Evolutionary conservation across 148 eudicot genomes (phyloP), one percentile per base, ranked within the genome.

Genomic region (Fagopyrum esculentum): DNA sequence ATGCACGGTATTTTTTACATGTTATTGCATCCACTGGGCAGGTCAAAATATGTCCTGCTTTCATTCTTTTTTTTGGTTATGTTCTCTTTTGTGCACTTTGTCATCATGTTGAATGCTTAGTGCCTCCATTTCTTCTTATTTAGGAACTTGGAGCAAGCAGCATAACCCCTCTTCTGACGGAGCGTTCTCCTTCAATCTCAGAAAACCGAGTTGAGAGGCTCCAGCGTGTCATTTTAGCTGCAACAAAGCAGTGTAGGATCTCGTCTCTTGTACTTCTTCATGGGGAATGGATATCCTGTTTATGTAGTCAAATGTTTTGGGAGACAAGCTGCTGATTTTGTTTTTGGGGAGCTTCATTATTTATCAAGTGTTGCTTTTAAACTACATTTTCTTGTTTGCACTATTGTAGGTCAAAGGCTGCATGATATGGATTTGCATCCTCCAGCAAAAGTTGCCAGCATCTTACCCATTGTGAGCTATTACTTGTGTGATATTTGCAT

Each of bases 61-160:
- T 0, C 15, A 2, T 46, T 15, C 1, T 43, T 46, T 71, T 71
- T 47, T 71, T 19, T 47, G 17, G 35, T 47, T 9, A 6, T 8
- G 5, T 6, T n/a, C 9, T n/a, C 26, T 22, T n/a, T 45, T 7
- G 8, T 15, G 47, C 12, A 4, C 3, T 6, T 6, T 6, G 49
- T 45, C 13, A 45, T 70, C 15, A 45, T 70, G 12, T 52, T 45
- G 9, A 17, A 3, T 2, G 72, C 22, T 13, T 6, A 45, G 19
- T 43, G 1, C 12, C 17, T 78, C 8, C 19, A 4, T 61, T 59
- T 79, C 73, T 43, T 71, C 52, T 73, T 22, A 76, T 47, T 43
- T 81, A 92, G 99, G 97, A 95, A 81, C 89, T 95, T 55, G 99
- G 99, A 78, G 97, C 99, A 46, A 80, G 84, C 75, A 90, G 91